Percentiles rank a stretch among this genome's conserved stretches.
Conservation (phyloP, 2,329 filamentous ascomycete genomes). For the Trichophyton equinum region DNA sequence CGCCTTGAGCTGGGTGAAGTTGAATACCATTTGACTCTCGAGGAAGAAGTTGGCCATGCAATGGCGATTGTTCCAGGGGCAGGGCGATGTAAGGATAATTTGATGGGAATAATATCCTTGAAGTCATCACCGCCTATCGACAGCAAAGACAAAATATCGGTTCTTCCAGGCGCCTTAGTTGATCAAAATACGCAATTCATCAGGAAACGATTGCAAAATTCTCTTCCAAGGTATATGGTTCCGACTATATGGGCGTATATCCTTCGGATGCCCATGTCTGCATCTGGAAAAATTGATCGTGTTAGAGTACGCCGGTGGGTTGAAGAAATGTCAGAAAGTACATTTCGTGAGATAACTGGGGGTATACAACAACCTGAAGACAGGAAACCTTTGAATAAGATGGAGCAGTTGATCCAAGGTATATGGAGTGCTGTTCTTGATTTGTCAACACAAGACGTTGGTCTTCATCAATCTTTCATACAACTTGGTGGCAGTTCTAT, state of each 20-base stretch:
- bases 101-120: constrained; percentile 14
- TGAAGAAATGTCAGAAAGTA: constrained; percentile 15
- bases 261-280: constrained; percentile 24
- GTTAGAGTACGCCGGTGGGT: constrained; percentile 17
- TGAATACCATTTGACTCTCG: constrained; percentile 17
- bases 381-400: not conserved
- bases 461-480: constrained; percentile 9
- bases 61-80: constrained; percentile 34
- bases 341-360: constrained; percentile 6
- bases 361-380: not conserved
- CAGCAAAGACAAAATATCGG: not conserved
- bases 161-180: not conserved
- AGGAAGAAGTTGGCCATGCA: constrained; percentile 25
- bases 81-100: constrained; percentile 29
- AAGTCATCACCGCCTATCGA: not conserved
- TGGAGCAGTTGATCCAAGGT: constrained; percentile 6
- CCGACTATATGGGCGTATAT: constrained; percentile 29
- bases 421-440: constrained; percentile 24
- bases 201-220: constrained; percentile 12
- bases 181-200: not conserved
- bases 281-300: constrained; percentile 30
- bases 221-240: constrained; percentile 22
- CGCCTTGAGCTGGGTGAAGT: constrained; percentile 9
- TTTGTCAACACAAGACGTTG: constrained; percentile 23
- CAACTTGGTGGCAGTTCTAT: constrained; percentile 11